phyloP scores from a whole-genome alignment of 306 rosid genomes.

The Pterocarpus santalinus region DNA sequence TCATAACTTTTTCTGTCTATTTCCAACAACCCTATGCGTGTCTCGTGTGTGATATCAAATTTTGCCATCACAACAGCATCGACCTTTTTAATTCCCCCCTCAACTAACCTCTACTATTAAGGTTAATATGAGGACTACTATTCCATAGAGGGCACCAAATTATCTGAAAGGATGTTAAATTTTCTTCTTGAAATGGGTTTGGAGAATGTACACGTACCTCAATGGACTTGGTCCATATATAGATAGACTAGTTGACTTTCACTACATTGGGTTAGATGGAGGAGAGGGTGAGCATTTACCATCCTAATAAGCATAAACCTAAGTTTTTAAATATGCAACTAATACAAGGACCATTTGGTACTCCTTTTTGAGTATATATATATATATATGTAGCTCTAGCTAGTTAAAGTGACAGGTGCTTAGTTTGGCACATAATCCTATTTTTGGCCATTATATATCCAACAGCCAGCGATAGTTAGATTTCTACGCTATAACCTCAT shows the following conservation, averaged over 20 bases:
- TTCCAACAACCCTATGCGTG: constrained; percentile 52
- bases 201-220: constrained; percentile 17
- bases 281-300: constrained; percentile 43
- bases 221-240: constrained; percentile 36
- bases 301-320: constrained; percentile 37
- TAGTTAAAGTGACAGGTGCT: neutral
- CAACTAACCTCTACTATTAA: constrained; percentile 47
- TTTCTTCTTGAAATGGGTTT: constrained; percentile 34
- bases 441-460: constrained; percentile 1
- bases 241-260: constrained; percentile 51
- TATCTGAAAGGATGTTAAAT: constrained; percentile 25
- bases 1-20: constrained; percentile 46
- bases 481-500: constrained; percentile 48
- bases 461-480: neutral
- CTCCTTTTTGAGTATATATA: too few species aligned
- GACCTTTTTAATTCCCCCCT: constrained; percentile 33
- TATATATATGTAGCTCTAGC: neutral
- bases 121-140: constrained; percentile 37
- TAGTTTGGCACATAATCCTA: constrained; percentile 35
- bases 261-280: constrained; percentile 37
- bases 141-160: constrained; percentile 37
- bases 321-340: constrained; percentile 39
- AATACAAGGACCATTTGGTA: constrained; percentile 43
- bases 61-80: constrained; percentile 44
- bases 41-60: constrained; percentile 32